Base-by-base conservation (phyloP, 306 rosid genomes). In the Geum urbanum region DNA sequence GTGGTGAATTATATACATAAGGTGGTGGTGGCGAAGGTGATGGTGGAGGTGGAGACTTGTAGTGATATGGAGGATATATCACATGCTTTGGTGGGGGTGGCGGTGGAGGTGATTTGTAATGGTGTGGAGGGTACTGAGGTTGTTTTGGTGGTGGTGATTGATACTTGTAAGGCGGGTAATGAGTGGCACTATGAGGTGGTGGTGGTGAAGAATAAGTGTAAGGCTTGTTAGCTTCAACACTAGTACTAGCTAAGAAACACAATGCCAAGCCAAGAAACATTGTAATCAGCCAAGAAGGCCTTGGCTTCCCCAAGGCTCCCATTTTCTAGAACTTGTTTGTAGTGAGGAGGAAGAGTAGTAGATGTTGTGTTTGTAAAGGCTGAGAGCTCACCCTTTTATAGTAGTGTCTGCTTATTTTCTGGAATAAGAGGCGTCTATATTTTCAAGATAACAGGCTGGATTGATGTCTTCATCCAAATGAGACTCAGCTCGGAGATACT, bases 141-240 rank as follows among this genome's bases (percentile, higher is more conserved):
- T 16, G 20, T 10, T 60, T 60, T 35, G 64, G 65, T 60, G 41
- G 40, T 32, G 66, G 49, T 39, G 41, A 61, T 61, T 61, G 66
- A 41, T 61, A 61, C n/a, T 9, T n/a, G 32, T 6, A 27, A 27
- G 32, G 32, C 32, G 32, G 32, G 32, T 27, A 27, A 27, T 27
- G 9, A 19, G 13, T 39, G 8, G 15, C 45, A 43, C 18, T 48
- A 32, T 10, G 32, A 27, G 32, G 32, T 27, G 32, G 54, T 19
- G 67, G 51, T 10, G 68, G 52, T 46, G 69, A 65, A 45, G 69
- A 22, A 24, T 65, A 45, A 22, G 69, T 45, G 12, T 65, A 46
- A 46, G 70, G 70, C 11, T 65, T 8, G 15, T 8, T 46, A 7
- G 70, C 55, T 45, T 45, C 19, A 4, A 46, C 43, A 65, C 14